phyloP scores from a whole-genome alignment of 2,329 filamentous ascomycete species.

The Berkeleyomyces basicola region DNA sequence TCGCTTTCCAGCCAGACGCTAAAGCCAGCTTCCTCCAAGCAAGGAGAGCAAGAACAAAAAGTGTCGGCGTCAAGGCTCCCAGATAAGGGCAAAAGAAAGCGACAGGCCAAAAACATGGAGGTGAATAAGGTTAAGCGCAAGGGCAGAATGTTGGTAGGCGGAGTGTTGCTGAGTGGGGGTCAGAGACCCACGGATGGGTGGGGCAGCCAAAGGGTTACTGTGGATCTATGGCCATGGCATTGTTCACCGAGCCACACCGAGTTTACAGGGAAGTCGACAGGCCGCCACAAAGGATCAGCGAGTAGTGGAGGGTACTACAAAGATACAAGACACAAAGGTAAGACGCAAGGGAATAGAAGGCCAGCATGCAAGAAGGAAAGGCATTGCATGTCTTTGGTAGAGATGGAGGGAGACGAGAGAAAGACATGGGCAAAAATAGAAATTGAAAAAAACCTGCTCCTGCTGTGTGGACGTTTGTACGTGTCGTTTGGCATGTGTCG shows the following conservation, averaged over 20 bases:
- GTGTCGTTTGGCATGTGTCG: no score
- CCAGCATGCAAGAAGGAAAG: background rate
- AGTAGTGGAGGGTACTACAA: background rate
- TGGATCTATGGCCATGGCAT: background rate
- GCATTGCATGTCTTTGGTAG: background rate
- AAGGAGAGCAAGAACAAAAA: background rate
- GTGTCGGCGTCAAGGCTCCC: background rate
- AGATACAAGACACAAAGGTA: background rate
- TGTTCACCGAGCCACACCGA: background rate
- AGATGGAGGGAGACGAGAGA: background rate
- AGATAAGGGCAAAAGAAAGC: background rate
- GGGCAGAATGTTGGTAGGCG: background rate
- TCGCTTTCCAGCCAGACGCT: background rate
- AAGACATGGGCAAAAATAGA: no score
- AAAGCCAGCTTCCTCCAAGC: background rate
- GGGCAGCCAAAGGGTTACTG: background rate
- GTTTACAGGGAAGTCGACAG: background rate
- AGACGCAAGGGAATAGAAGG: background rate
- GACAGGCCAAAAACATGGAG: background rate
- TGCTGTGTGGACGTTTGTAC: no score
- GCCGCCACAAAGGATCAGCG: background rate
- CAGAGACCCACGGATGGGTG: background rate
- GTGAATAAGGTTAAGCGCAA: background rate
- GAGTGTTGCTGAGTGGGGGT: background rate
- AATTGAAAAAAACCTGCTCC: no score